Conservation (phyloP, 495 filamentous ascomycete species). For the Xylaria sp. region DNA sequence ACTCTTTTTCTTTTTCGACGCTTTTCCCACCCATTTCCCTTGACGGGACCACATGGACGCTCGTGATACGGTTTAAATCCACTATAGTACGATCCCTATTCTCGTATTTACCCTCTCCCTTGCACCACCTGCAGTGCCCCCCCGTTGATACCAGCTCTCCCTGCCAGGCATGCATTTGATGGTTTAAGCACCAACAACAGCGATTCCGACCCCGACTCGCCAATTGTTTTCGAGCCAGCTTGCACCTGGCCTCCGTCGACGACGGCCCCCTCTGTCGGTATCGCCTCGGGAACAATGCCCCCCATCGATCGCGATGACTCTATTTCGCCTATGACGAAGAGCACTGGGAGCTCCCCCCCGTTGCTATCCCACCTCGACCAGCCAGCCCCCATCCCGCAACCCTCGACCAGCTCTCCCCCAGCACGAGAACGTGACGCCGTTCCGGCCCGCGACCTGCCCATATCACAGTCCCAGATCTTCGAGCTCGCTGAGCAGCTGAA, state of each 20-base stretch:
- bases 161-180: not conserved
- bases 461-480: constrained; percentile 28
- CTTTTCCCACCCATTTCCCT: not conserved
- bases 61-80: not conserved
- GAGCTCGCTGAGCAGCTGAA: constrained; percentile 29
- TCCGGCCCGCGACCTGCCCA: constrained; percentile 29
- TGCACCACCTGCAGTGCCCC: not conserved
- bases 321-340: constrained; percentile 41
- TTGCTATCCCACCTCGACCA: constrained; percentile 28
- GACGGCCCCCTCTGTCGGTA: not conserved
- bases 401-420: constrained; percentile 1
- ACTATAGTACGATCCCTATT: not conserved
- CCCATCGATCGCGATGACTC: constrained; percentile 40
- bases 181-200: not conserved
- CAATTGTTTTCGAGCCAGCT: not conserved
- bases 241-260: not conserved
- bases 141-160: not conserved
- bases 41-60: not conserved
- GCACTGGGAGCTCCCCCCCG: constrained; percentile 31
- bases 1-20: not conserved
- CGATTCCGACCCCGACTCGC: not conserved
- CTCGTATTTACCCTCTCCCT: not conserved
- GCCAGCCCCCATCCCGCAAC: constrained; percentile 20
- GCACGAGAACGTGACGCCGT: constrained; percentile 16
- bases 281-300: constrained; percentile 38